Evolutionary conservation across 2,329 filamentous ascomycete genomes (phyloP), one percentile per base, ranked within the genome.

Genomic region (Cladophialophora immunda): DNA sequence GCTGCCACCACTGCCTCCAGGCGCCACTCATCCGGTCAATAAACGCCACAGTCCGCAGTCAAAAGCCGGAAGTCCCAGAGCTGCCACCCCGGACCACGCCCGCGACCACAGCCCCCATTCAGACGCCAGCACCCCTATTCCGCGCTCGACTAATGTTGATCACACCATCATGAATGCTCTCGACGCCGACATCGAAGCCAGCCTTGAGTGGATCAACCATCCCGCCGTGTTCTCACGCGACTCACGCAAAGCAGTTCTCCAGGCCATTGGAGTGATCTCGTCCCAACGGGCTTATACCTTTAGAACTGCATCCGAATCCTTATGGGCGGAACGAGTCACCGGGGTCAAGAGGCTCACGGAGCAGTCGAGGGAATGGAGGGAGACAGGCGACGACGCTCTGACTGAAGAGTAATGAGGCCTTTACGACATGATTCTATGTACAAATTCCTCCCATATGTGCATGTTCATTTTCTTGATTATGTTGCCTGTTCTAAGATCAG

Each of bases 181-280:
- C 19, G 95, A 99, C 77, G 88, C 92, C 0, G 95, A 99, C 78
- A 86, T 99, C 36, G 93, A 97, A 77, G 88, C 92, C 36, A 92
- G 92, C 58, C 83, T 99, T 17, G 95, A 99, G 80, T 99, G 95
- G 95, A 98, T 99, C 79, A 93, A 91, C 76, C 95, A 99, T 75
- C 95, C 95, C 1, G 94, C 94, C 1, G 92, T 98, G 1, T 99
- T 99, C 77, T 90, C 92, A 8, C 89, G 95, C 41, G 95, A 99
- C 77, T 95, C 92, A 65, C 90, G 95, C 74, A 99, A 99, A 82
- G 93, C 94, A 4, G 94, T 99, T 1, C 84, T 99, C 27, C 95
- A 99, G 78, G 93, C 94, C 17, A 98, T 99, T 72, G 94, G 95
- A 6, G 94, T 98, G 68, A 97, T 99, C 73, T 95, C 92, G 75